A percentile compares a stretch with the other conserved stretches of the same genome.
Evolutionary conservation across 768 basidiomycete species (phyloP).

Genomic region (Cantharellus anzutake): DNA sequence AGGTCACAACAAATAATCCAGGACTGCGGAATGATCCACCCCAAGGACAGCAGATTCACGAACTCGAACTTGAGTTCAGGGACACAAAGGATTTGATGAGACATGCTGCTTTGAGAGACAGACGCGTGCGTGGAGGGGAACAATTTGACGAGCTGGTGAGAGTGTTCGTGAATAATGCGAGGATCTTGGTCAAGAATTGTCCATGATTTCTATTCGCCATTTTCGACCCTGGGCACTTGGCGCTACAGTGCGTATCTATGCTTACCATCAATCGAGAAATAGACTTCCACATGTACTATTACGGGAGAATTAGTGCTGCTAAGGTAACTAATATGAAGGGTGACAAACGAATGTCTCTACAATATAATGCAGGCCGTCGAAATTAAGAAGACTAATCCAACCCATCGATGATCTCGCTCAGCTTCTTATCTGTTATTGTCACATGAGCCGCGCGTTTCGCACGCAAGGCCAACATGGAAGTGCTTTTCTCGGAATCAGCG

Average conservation of each 20-base stretch:
- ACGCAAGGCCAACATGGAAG: neutral
- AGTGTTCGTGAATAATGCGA: conserved; percentile 81
- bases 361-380: no score
- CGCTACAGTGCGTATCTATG: no score
- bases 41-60: conserved; percentile 50
- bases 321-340: no score
- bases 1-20: conserved; percentile 28
- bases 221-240: no score
- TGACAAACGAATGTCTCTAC: no score
- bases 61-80: conserved; percentile 73
- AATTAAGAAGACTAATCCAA: no score
- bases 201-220: neutral
- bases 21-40: neutral
- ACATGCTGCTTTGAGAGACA: conserved; percentile 43
- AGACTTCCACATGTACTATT: no score
- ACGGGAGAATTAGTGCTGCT: no score
- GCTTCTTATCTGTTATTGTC: no score
- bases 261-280: no score
- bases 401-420: no score
- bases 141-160: conserved; percentile 88
- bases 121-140: conserved; percentile 25
- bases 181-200: conserved; percentile 69
- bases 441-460: no score
- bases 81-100: conserved; percentile 51
- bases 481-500: neutral